Evolutionary conservation across 805 yeast genomes (phyloP).

Genomic region (Saturnispora mendoncae): DNA sequence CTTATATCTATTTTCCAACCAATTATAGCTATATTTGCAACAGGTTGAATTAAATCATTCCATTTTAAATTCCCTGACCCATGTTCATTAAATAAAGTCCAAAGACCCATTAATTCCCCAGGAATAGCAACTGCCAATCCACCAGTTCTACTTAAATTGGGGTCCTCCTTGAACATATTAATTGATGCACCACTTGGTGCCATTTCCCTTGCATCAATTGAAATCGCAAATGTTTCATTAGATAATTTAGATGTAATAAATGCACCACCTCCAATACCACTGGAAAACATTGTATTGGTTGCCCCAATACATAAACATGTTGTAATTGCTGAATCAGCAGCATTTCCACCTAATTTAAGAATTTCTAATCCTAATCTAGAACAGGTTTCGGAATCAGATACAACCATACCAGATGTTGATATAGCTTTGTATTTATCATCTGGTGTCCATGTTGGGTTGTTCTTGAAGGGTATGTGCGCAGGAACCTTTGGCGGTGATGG

Average conservation of each 20-base stretch:
- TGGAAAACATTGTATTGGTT: conserved; percentile 72
- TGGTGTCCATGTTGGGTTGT: conserved; percentile 39
- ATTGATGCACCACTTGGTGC: conserved; percentile 61
- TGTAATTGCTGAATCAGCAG: conserved; percentile 91
- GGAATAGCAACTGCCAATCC: conserved; percentile 89
- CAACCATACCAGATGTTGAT: conserved; percentile 52
- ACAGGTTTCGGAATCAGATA: conserved; percentile 56
- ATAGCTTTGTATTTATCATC: conserved; percentile 28
- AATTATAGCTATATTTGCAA: conserved; percentile 47
- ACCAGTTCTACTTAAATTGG: conserved; percentile 53
- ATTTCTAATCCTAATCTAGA: conserved; percentile 55
- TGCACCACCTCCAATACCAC: conserved; percentile 95
- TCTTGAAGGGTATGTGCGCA: conserved; percentile 25
- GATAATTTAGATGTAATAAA: conserved; percentile 44
- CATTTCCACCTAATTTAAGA: conserved; percentile 55
- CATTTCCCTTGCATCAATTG: conserved; percentile 81
- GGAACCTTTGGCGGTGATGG: conserved; percentile 18
- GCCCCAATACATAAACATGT: conserved; percentile 85
- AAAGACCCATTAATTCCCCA: conserved; percentile 84
- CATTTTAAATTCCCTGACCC: conserved; percentile 69
- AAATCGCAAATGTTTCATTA: conserved; percentile 39
- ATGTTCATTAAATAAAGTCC: conserved; percentile 46
- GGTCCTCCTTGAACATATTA: conserved; percentile 51
- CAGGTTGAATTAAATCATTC: conserved; percentile 69
- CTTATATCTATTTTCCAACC: conserved; percentile 55